Evolutionary conservation across 768 basidiomycete species (phyloP).

Genomic region (Macrolepiota fuliginosa): DNA sequence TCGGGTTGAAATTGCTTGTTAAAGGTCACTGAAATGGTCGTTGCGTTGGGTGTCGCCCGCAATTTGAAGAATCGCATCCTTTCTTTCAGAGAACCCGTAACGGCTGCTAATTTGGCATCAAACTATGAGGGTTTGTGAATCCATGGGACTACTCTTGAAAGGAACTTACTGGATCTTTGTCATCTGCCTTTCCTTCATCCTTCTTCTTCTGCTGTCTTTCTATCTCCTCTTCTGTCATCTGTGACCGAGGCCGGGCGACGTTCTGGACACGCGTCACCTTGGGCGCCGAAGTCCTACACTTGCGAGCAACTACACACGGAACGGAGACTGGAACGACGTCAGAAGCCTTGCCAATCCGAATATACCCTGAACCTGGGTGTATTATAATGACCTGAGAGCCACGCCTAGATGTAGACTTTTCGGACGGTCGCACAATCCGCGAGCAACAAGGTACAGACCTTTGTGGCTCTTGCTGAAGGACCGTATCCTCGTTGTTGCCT

Average conservation of each 20-base stretch:
- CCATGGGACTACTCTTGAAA: neutral
- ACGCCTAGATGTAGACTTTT: slow-evolving; percentile 38
- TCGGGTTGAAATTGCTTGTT: slow-evolving; percentile 86
- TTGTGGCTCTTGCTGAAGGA: slow-evolving; percentile 6
- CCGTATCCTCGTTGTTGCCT: slow-evolving; percentile 9
- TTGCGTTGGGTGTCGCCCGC: slow-evolving; percentile 68
- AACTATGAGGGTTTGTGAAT: slow-evolving; percentile 43
- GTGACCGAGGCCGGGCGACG: slow-evolving; percentile 4
- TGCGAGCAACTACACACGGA: slow-evolving; percentile 73
- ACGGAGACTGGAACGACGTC: slow-evolving; percentile 71
- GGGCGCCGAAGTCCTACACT: slow-evolving; percentile 44
- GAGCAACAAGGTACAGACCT: neutral
- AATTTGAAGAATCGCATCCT: slow-evolving; percentile 87
- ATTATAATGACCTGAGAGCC: slow-evolving; percentile 79
- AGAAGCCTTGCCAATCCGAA: slow-evolving; percentile 74
- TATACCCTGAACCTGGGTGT: slow-evolving; percentile 72
- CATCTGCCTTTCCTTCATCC: slow-evolving; percentile 18
- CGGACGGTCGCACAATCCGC: neutral
- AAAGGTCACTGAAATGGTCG: slow-evolving; percentile 68
- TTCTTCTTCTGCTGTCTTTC: neutral
- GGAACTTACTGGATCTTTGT: slow-evolving; percentile 63
- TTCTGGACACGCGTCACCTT: slow-evolving; percentile 28
- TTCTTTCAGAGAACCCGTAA: slow-evolving; percentile 71
- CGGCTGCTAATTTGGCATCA: slow-evolving; percentile 70
- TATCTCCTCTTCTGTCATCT: slow-evolving; percentile 6